These are phyloP conservation scores for Lachnellula cervina DNA, from an alignment of 2,329 filamentous ascomycete genomes.

Conservation along the genomic window DNA sequence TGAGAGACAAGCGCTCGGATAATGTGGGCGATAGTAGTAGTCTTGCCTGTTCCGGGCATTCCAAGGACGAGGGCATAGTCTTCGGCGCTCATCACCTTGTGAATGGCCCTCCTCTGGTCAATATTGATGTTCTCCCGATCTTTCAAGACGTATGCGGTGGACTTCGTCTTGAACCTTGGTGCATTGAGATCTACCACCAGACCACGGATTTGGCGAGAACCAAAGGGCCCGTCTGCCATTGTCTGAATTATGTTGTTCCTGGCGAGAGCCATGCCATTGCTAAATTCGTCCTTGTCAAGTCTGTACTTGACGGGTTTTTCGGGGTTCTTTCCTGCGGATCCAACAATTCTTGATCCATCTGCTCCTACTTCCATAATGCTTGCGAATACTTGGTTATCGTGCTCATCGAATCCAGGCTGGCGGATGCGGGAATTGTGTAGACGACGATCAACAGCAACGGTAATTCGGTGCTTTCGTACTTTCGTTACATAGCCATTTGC, in stretches of 20 bases:
- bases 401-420: slow-evolving; percentile 68
- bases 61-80: slow-evolving; percentile 97
- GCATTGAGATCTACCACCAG: slow-evolving; percentile 73
- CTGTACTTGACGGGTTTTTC: slow-evolving; percentile 65
- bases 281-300: slow-evolving; percentile 96
- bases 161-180: slow-evolving; percentile 65
- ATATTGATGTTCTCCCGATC: slow-evolving; percentile 69
- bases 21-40: slow-evolving; percentile 95
- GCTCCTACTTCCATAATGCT: slow-evolving; percentile 83
- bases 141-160: slow-evolving; percentile 59
- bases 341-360: slow-evolving; percentile 48
- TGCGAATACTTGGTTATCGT: slow-evolving; percentile 76
- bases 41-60: slow-evolving; percentile 98
- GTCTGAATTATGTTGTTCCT: slow-evolving; percentile 90
- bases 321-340: slow-evolving; percentile 48
- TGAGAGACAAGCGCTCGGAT: slow-evolving; percentile 84
- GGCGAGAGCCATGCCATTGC: slow-evolving; percentile 92
- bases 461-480: slow-evolving; percentile 69
- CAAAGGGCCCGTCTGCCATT: slow-evolving; percentile 74
- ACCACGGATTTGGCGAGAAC: slow-evolving; percentile 66
- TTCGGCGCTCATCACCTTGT: slow-evolving; percentile 91
- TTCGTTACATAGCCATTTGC: slow-evolving; percentile 86
- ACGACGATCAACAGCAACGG: slow-evolving; percentile 83
- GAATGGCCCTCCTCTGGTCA: slow-evolving; percentile 80
- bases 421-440: slow-evolving; percentile 81